A percentile compares a stretch with the other conserved stretches of the same genome.
Evolutionary conservation across 768 basidiomycete genomes (phyloP).

Genomic region (Mycena latifolia): DNA sequence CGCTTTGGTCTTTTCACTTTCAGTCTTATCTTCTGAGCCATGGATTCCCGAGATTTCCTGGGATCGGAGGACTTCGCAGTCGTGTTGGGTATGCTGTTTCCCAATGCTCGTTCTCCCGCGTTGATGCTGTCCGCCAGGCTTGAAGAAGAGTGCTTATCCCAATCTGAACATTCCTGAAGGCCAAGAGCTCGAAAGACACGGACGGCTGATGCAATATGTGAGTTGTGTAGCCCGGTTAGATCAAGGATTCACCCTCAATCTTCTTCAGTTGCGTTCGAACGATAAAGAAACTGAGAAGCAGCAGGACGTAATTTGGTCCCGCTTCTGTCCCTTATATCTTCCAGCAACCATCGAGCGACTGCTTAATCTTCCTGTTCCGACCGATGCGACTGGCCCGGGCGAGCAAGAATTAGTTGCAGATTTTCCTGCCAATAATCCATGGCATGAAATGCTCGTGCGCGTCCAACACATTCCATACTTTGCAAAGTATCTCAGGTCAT

Average conservation of each 20-base stretch:
- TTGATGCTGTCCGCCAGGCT: constrained; percentile 2
- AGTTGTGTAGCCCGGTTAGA: background rate
- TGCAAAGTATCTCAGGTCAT: constrained; percentile 36
- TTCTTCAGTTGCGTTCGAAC: constrained; percentile 21
- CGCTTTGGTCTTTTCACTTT: no score
- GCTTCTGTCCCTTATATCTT: constrained; percentile 38
- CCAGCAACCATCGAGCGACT: constrained; percentile 35
- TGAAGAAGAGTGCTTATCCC: constrained; percentile 4
- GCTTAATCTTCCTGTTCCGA: constrained; percentile 28
- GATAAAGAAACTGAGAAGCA: constrained; percentile 8
- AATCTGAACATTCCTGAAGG: constrained; percentile 9
- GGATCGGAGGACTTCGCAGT: constrained; percentile 22
- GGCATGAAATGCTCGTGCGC: constrained; percentile 34
- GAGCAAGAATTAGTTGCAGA: background rate
- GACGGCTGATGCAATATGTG: constrained; percentile 11
- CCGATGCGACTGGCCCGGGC: background rate
- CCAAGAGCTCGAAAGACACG: constrained; percentile 18
- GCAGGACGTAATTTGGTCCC: constrained; percentile 33
- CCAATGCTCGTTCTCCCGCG: background rate
- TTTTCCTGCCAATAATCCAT: constrained; percentile 32
- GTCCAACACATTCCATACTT: constrained; percentile 41
- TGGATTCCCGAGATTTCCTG: no score
- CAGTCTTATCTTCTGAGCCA: no score
- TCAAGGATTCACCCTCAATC: background rate
- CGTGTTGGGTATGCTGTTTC: constrained; percentile 12